Base-by-base conservation (phyloP, 169 alveolate genomes). In the Besnoitia besnoiti region DNA sequence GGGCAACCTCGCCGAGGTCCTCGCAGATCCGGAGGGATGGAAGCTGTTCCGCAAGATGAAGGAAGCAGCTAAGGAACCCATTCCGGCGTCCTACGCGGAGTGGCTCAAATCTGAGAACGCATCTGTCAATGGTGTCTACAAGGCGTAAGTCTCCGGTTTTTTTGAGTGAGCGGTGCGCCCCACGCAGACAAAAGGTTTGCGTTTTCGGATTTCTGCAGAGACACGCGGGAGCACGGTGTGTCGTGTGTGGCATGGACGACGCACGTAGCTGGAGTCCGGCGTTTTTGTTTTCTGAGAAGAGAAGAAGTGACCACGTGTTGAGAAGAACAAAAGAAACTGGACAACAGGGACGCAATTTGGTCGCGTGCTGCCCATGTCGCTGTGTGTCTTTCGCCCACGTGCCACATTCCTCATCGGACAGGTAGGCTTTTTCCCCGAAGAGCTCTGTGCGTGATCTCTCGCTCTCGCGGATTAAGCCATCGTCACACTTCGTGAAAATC, bases 21-120 rank as follows among this genome's bases (percentile, higher is more conserved):
- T 90, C 3, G 93, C 93, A 0, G 93, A 90, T 46, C 93, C 93
- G 33, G 93, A 90, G 73, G 93, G 93, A 14, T 90, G 93, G 93
- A 77, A 88, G 24, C 90, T 90, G 16, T 90, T 21, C 24, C 46
- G 80, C 33, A n/a, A 3, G 33, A 67, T 67, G 80, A 67, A 67
- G 80, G 80, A n/a, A 19, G 16, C 40, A 33, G 46, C 40, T 35
- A 24, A 76, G 14, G 39, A 51, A n/a, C 90, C 88, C 35, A 90
- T 90, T 40, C 84, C 89, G 85, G 73, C 21, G 75, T 90, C 93
- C n/a, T 90, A 90, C 30, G 93, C 49, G 30, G 93, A 90, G 90
- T 90, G 93, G 93, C 7, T 90, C 61, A 61, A 51, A 40, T 55
- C n/a, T 85, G 39, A 79, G 85, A 55, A 55, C 73, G 73, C 27